Percentiles rank a stretch among this genome's conserved stretches.
Conservation (phyloP, 1,139 yeast species). For the Kluyveromyces sp. region DNA sequence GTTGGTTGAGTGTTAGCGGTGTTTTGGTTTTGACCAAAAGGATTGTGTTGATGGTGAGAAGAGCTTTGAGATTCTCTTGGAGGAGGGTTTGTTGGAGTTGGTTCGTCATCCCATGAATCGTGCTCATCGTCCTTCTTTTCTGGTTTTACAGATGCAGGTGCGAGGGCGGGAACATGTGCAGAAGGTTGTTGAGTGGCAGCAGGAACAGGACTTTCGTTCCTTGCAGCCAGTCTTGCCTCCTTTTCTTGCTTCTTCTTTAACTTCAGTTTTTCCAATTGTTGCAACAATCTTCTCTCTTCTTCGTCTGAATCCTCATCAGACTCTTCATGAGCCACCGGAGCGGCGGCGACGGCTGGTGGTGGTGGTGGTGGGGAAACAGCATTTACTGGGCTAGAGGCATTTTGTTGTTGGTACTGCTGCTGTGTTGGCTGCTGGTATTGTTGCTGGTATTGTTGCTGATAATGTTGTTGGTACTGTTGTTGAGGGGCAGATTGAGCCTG, state of each 20-base stretch:
- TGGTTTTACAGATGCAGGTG: conserved; percentile 36
- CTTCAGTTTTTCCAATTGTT: conserved; percentile 37
- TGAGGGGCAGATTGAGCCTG: too few relatives aligned
- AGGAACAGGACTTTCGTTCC: conserved; percentile 22
- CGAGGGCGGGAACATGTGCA: too few relatives aligned
- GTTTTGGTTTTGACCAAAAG: conserved; percentile 2
- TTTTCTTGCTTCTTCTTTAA: conserved; percentile 45
- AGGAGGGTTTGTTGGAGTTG: not conserved
- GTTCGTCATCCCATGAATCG: conserved; percentile 9
- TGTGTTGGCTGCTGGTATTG: conserved; percentile 9
- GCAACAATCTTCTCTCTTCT: conserved; percentile 32
- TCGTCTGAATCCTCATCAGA: conserved; percentile 19
- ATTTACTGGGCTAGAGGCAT: too few relatives aligned
- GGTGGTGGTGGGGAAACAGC: not conserved
- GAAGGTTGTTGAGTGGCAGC: too few relatives aligned
- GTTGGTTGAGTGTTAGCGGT: not conserved
- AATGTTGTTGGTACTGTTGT: not conserved
- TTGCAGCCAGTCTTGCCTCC: conserved; percentile 28
- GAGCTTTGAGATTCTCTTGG: not conserved
- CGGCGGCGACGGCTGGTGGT: not conserved
- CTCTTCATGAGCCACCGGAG: not conserved
- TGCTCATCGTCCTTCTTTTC: conserved; percentile 18
- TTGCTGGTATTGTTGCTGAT: conserved; percentile 7
- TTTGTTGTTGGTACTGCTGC: not conserved
- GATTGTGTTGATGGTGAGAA: conserved; percentile 13